Conservation (phyloP, 306 rosid genomes). For the Vicia faba region DNA sequence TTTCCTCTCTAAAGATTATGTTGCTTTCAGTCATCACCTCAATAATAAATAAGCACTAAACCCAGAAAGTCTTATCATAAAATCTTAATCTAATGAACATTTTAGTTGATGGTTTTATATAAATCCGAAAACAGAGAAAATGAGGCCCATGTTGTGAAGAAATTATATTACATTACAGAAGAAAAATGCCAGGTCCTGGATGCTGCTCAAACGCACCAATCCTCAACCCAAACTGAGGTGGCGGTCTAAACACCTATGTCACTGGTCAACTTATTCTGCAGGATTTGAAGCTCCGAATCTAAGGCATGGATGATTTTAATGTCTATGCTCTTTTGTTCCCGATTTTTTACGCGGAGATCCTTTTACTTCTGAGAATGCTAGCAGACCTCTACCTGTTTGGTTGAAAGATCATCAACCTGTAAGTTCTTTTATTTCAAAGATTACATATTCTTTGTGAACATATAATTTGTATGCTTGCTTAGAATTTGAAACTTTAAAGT, state of each 20-base stretch:
- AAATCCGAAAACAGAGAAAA: not conserved
- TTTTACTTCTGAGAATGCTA: constrained; percentile 37
- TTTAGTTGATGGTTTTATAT: not conserved
- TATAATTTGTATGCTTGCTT: not conserved
- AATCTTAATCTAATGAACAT: not conserved
- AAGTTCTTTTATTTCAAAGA: constrained; percentile 29
- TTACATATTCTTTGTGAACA: not conserved
- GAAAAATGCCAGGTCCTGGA: constrained; percentile 10
- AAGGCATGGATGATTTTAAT: constrained; percentile 6
- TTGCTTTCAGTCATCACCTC: not conserved
- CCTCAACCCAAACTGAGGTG: constrained; percentile 22
- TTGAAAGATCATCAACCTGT: constrained; percentile 54
- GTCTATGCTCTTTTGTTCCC: constrained; percentile 34
- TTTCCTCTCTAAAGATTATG: not conserved
- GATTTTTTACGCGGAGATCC: constrained; percentile 68
- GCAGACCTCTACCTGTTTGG: constrained; percentile 56
- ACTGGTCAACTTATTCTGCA: not conserved
- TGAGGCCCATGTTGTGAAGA: not conserved
- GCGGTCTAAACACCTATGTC: constrained; percentile 16
- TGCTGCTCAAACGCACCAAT: constrained; percentile 36
- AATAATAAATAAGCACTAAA: not conserved
- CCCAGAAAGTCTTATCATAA: not conserved
- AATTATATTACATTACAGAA: not conserved
- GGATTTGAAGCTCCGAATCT: constrained; percentile 21
- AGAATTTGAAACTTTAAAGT: constrained; percentile 45